Conservation (phyloP, 129 eudicot species). For the Flaveria robusta region DNA sequence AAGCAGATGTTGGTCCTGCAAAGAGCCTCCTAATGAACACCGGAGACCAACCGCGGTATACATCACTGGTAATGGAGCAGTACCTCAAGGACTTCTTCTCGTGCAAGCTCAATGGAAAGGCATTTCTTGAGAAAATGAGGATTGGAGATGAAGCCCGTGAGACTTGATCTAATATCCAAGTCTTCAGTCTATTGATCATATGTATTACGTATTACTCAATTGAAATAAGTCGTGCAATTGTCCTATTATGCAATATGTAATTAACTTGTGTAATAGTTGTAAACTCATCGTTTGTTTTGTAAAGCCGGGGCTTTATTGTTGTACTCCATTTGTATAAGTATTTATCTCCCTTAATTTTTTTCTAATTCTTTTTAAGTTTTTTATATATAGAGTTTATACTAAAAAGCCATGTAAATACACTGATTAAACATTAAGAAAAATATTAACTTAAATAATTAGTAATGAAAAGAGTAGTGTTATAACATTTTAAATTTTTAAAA, state of each 20-base stretch:
- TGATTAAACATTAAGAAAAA: too few species aligned
- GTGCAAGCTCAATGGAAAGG: conserved; percentile 42
- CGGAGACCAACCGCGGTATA: conserved; percentile 35
- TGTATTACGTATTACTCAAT: neutral
- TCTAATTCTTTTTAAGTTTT: too few species aligned
- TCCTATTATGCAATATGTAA: neutral
- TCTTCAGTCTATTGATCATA: neutral
- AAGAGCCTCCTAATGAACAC: conserved; percentile 31
- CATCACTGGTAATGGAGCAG: conserved; percentile 33
- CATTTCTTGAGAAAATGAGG: conserved; percentile 47
- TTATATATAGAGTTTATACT: too few species aligned
- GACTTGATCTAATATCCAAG: neutral
- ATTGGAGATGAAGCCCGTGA: conserved; percentile 18
- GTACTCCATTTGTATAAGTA: neutral
- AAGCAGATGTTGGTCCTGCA: conserved; percentile 46
- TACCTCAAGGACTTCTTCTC: conserved; percentile 48
- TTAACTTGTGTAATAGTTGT: neutral
- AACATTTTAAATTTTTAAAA: too few species aligned
- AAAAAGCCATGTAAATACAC: too few species aligned
- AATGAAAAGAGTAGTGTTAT: too few species aligned
- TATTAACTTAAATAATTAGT: too few species aligned
- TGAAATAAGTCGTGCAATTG: neutral
- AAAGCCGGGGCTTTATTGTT: neutral
- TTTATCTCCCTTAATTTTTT: too few species aligned
- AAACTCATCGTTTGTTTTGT: neutral